Base-by-base conservation (phyloP, 148 eudicot species). In the Fallopia convolvulus region DNA sequence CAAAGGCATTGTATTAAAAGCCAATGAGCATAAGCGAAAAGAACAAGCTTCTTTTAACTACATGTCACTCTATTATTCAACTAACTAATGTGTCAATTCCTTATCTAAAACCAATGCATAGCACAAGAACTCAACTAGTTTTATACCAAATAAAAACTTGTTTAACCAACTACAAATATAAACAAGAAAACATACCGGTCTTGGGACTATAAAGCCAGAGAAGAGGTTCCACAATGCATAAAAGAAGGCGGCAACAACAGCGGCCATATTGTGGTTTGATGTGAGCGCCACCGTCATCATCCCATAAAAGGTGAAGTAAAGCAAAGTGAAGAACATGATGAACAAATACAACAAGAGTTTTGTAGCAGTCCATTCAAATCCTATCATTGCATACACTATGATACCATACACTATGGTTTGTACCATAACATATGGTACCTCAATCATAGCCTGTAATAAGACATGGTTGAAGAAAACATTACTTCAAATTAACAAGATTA, bases 271-370 rank as follows among this genome's bases (percentile, higher is more conserved):
- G 61, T 83, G 85, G 83, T 92, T 90, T 5, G 94, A 91, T 71
- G 94, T 83, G 30, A 85, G 72, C 6, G 89, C 94, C 56, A 92
- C 86, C 0, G 88, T 33, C 97, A 92, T 89, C 94, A 92, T 90
- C 56, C 97, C 94, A 2, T 85, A 89, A 86, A 61, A 88, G 23
- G 90, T 88, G 84, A 79, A 91, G 85, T 89, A 91, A 3, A 87
- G 72, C 39, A 89, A 79, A 8, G 93, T 83, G 80, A 87, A 86
- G 85, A 84, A 91, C 87, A 85, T 87, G 87, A 88, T 83, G 71
- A 88, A 88, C n/a, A 88, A 4, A 72, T 87, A 89, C 96, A 90
- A 93, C 12, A 88, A 81, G 83, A 89, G 88, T 66, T 89, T 89
- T 7, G 80, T 84, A 5, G 81, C 85, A 1, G 86, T 82, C 98